phyloP scores from a whole-genome alignment of 495 filamentous ascomycete species.

The Pyrenula massariospora region DNA sequence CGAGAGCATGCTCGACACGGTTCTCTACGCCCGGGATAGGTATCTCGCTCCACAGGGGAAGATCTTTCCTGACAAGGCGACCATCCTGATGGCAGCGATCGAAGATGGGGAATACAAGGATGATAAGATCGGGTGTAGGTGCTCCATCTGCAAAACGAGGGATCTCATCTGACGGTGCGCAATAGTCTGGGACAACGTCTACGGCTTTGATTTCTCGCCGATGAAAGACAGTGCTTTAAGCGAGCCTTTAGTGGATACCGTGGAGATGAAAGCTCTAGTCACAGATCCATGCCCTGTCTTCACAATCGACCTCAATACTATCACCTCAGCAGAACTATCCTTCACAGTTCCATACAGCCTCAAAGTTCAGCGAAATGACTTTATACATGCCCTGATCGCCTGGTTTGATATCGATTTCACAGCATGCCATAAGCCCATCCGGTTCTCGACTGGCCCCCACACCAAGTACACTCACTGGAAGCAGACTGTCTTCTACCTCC shows the following conservation, averaged over 20 bases:
- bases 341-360: slow-evolving; percentile 67
- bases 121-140: slow-evolving; percentile 75
- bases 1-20: slow-evolving; percentile 96
- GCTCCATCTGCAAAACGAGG: background rate
- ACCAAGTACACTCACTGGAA: slow-evolving; percentile 94
- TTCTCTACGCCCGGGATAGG: slow-evolving; percentile 83
- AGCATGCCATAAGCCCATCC: slow-evolving; percentile 78
- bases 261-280: slow-evolving; percentile 67
- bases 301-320: slow-evolving; percentile 73
- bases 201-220: slow-evolving; percentile 91
- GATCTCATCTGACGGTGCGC: background rate
- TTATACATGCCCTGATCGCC: slow-evolving; percentile 87
- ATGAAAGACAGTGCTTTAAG: slow-evolving; percentile 76
- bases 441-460: slow-evolving; percentile 78
- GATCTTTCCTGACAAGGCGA: slow-evolving; percentile 85
- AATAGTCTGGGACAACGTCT: slow-evolving; percentile 92
- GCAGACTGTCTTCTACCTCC: slow-evolving; percentile 84
- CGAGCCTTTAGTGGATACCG: slow-evolving; percentile 73
- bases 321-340: slow-evolving; percentile 58
- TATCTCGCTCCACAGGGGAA: slow-evolving; percentile 78
- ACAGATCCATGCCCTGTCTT: slow-evolving; percentile 68
- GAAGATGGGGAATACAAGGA: slow-evolving; percentile 81
- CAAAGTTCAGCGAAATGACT: slow-evolving; percentile 66
- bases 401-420: slow-evolving; percentile 99
- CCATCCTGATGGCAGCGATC: slow-evolving; percentile 79